phyloP scores from a whole-genome alignment of 441 rosid species.

The Aleurites moluccanus region DNA sequence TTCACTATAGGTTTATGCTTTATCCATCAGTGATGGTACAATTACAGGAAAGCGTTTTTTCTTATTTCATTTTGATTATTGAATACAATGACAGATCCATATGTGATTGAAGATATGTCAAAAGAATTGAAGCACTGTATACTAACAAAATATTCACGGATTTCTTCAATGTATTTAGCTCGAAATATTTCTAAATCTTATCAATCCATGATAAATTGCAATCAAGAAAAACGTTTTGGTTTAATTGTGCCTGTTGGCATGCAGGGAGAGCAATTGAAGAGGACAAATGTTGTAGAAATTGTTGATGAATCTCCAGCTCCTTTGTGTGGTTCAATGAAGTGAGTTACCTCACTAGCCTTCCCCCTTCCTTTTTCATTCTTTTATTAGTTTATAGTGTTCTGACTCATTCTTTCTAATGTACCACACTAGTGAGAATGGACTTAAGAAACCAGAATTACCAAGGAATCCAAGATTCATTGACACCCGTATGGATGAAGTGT shows the following conservation, averaged over 20 bases:
- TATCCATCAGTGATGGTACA: not conserved
- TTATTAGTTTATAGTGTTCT: constrained; percentile 14
- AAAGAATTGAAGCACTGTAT: not conserved
- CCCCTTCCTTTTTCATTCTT: not conserved
- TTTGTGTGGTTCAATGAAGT: constrained; percentile 47
- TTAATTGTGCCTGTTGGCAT: constrained; percentile 21
- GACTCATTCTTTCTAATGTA: constrained; percentile 19
- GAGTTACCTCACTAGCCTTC: constrained; percentile 10
- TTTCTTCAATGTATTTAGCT: not conserved
- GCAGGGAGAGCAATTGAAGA: constrained; percentile 89
- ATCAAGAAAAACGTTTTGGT: not conserved
- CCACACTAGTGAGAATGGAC: constrained; percentile 39
- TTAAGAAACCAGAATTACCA: constrained; percentile 47
- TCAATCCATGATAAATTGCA: not conserved
- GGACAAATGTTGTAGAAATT: constrained; percentile 47
- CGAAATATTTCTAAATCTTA: constrained; percentile 10
- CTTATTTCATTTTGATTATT: not conserved
- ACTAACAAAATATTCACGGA: not conserved
- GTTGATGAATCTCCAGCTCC: constrained; percentile 50
- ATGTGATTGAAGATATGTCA: not conserved
- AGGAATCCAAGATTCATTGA: constrained; percentile 66
- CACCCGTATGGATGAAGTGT: constrained; percentile 73
- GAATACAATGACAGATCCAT: not conserved
- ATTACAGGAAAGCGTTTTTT: not conserved
- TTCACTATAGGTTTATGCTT: not conserved